Conservation (phyloP, 306 rosid species). For the Phaseolus lunatus region DNA sequence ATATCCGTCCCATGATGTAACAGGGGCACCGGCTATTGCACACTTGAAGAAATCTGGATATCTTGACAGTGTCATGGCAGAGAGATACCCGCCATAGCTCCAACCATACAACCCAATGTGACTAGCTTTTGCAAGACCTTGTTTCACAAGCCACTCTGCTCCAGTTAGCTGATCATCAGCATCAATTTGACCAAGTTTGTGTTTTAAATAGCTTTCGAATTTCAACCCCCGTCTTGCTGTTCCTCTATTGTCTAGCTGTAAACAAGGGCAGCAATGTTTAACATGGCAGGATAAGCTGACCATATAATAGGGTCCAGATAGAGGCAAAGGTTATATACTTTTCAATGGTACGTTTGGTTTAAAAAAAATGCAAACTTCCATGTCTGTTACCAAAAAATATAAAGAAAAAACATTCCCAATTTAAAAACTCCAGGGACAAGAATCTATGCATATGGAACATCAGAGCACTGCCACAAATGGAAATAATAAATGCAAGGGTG, state of each 20-base stretch:
- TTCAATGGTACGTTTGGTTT: not conserved
- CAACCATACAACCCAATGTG: slow-evolving; percentile 93
- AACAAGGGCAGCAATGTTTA: slow-evolving; percentile 34
- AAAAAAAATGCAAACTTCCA: not conserved
- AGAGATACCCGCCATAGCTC: slow-evolving; percentile 97
- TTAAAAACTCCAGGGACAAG: slow-evolving; percentile 6
- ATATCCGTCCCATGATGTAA: slow-evolving; percentile 95
- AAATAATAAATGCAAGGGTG: slow-evolving; percentile 14
- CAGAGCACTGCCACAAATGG: slow-evolving; percentile 14
- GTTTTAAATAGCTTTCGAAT: slow-evolving; percentile 75
- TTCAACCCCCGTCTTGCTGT: slow-evolving; percentile 86
- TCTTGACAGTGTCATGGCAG: slow-evolving; percentile 81
- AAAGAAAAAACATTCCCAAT: not conserved
- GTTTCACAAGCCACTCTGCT: slow-evolving; percentile 86
- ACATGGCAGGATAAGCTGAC: slow-evolving; percentile 21
- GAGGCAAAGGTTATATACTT: not conserved
- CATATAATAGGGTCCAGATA: slow-evolving; percentile 11
- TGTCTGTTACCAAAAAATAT: not conserved
- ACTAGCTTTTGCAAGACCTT: slow-evolving; percentile 77
- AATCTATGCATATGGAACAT: slow-evolving; percentile 30
- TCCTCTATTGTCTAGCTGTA: slow-evolving; percentile 95
- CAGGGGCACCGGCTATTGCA: slow-evolving; percentile 89
- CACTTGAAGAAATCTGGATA: slow-evolving; percentile 78
- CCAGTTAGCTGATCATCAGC: slow-evolving; percentile 91
- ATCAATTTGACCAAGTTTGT: slow-evolving; percentile 73